phyloP scores from a whole-genome alignment of 1,284 basidiomycete genomes.

The Ganoderma lucidum region DNA sequence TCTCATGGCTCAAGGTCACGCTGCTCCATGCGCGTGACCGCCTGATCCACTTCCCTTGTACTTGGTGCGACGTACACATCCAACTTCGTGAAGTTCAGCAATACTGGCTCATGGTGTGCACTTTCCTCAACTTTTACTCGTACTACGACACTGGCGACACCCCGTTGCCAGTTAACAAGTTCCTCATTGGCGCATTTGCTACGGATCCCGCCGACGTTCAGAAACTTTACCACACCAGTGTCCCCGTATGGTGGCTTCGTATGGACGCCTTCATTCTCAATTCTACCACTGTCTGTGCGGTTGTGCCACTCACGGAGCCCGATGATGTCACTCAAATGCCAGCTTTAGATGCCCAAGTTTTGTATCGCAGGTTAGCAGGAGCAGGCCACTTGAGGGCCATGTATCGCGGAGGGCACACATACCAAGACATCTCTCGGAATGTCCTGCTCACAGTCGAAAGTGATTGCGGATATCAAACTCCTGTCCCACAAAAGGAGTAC shows the following conservation, averaged over 20 bases:
- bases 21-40: neutral
- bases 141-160: neutral
- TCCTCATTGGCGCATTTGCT: neutral
- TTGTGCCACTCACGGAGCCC: neutral
- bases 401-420: constrained; percentile 11
- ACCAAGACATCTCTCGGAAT: constrained; percentile 11
- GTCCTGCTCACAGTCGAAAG: neutral
- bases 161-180: neutral
- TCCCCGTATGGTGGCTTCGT: neutral
- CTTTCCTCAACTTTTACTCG: neutral
- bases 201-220: neutral
- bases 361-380: constrained; percentile 10
- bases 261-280: neutral
- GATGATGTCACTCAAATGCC: neutral
- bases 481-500: neutral
- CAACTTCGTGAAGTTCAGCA: neutral
- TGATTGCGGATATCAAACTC: neutral
- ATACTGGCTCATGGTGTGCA: neutral
- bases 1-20: neutral
- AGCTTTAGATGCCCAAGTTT: neutral
- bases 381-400: neutral
- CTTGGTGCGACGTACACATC: neutral
- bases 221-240: neutral
- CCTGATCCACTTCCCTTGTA: neutral
- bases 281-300: neutral